Evolutionary conservation across 441 rosid species (phyloP).

Genomic region (Biscutella laevigata): DNA sequence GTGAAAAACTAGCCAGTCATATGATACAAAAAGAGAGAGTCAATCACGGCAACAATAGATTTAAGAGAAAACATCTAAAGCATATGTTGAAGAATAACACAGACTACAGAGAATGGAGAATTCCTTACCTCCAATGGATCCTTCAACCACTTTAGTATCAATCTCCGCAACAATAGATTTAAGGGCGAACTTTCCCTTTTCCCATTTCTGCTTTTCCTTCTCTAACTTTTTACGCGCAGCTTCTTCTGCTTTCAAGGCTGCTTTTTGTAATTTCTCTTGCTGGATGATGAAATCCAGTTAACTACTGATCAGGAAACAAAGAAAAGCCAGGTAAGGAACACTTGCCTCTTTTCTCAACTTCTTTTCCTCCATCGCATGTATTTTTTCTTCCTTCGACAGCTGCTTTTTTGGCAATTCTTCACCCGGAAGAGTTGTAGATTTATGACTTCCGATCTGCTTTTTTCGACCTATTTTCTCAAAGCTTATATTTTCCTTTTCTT

Average conservation of each 20-base stretch:
- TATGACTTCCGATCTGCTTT: conserved; percentile 24
- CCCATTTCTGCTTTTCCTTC: conserved; percentile 84
- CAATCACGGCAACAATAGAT: no score
- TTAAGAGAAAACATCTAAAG: no score
- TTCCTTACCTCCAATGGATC: conserved; percentile 65
- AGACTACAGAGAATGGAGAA: background rate
- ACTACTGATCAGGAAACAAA: conserved; percentile 11
- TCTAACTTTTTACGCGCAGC: conserved; percentile 63
- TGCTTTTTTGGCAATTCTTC: conserved; percentile 39
- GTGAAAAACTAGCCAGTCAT: background rate
- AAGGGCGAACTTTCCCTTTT: conserved; percentile 68
- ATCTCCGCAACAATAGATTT: conserved; percentile 79
- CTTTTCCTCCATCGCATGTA: conserved; percentile 57
- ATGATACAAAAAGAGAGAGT: no score
- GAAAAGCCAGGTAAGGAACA: conserved; percentile 8
- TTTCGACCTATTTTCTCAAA: conserved; percentile 28
- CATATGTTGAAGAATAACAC: background rate
- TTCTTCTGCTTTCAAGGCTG: conserved; percentile 75
- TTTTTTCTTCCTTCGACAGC: conserved; percentile 49
- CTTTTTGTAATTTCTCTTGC: conserved; percentile 82
- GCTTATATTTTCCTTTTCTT: conserved; percentile 45
- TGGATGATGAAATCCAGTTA: conserved; percentile 25
- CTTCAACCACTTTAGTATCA: conserved; percentile 76
- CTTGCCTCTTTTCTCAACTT: conserved; percentile 69
- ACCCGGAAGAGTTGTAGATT: conserved; percentile 21